These are phyloP conservation scores for Erysimum cheiranthoides DNA, from an alignment of 345 rosid genomes.

Conservation along the genomic window DNA sequence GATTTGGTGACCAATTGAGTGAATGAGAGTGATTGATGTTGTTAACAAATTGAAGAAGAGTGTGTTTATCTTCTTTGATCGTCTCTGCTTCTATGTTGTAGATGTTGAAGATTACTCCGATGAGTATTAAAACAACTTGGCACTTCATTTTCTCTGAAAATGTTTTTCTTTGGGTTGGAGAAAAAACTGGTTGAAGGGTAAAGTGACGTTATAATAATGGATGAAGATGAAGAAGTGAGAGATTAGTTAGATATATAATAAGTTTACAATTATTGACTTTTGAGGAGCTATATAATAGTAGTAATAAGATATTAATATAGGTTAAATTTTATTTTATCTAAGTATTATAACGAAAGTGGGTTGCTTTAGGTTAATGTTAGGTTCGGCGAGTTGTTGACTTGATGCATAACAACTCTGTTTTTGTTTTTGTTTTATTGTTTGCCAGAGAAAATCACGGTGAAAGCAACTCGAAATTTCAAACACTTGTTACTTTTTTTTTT, in stretches of 20 bases:
- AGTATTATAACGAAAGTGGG: slow-evolving; percentile 28
- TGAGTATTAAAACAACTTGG: slow-evolving; percentile 43
- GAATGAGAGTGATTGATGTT: slow-evolving; percentile 60
- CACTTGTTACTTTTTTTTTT: slow-evolving; percentile 30
- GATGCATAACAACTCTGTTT: slow-evolving; percentile 45
- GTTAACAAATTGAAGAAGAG: slow-evolving; percentile 71
- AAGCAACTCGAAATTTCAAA: not conserved
- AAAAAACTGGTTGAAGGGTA: slow-evolving; percentile 34
- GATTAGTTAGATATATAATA: slow-evolving; percentile 34
- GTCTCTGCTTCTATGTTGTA: slow-evolving; percentile 64
- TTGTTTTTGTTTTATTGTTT: slow-evolving; percentile 15
- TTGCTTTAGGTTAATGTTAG: slow-evolving; percentile 50
- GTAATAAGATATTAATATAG: slow-evolving; percentile 14
- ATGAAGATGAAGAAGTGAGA: slow-evolving; percentile 36
- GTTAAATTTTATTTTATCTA: not conserved
- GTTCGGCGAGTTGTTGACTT: slow-evolving; percentile 52
- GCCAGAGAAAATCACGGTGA: slow-evolving; percentile 43
- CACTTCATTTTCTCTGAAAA: slow-evolving; percentile 30
- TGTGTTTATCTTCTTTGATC: slow-evolving; percentile 57
- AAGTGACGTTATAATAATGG: slow-evolving; percentile 33
- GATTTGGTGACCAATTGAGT: slow-evolving; percentile 69
- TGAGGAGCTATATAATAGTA: not conserved
- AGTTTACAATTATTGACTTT: slow-evolving; percentile 38
- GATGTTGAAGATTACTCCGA: slow-evolving; percentile 46
- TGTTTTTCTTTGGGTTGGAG: not conserved